Evolutionary conservation across 2,329 filamentous ascomycete genomes (phyloP).

Genomic region (Monosporascus sp.): DNA sequence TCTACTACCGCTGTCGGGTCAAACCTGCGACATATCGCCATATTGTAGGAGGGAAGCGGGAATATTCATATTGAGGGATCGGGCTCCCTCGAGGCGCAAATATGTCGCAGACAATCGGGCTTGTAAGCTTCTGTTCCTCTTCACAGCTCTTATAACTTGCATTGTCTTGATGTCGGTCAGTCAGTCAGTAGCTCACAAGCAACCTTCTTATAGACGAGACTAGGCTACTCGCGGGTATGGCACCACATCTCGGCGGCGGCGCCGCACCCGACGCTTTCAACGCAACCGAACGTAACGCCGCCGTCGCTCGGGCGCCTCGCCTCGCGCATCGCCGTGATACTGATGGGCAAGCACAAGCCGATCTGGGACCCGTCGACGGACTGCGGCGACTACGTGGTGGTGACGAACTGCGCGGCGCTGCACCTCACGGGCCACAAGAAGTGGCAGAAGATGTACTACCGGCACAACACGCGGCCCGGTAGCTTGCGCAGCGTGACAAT

Average conservation of each 20-base stretch:
- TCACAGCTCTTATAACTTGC: constrained; percentile 1
- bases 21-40: neutral
- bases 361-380: constrained; percentile 96
- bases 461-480: constrained; percentile 86
- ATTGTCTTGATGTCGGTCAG: neutral
- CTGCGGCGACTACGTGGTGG: constrained; percentile 98
- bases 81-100: constrained; percentile 27
- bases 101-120: constrained; percentile 77
- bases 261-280: constrained; percentile 58
- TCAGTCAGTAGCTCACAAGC: constrained; percentile 1
- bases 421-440: constrained; percentile 89
- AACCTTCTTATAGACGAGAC: constrained; percentile 62
- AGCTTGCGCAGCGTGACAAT: constrained; percentile 84
- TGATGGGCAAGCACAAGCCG: constrained; percentile 99
- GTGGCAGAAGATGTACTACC: constrained; percentile 92
- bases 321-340: constrained; percentile 74
- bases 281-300: constrained; percentile 50
- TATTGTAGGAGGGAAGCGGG: constrained; percentile 26
- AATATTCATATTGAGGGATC: constrained; percentile 2
- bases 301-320: constrained; percentile 88
- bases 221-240: constrained; percentile 96
- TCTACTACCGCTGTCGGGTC: neutral
- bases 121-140: constrained; percentile 46
- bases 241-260: constrained; percentile 73
- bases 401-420: constrained; percentile 80